A percentile compares a stretch with the other conserved stretches of the same genome.
phyloP scores from a whole-genome alignment of 441 rosid genomes.

The Corymbia citriodora region DNA sequence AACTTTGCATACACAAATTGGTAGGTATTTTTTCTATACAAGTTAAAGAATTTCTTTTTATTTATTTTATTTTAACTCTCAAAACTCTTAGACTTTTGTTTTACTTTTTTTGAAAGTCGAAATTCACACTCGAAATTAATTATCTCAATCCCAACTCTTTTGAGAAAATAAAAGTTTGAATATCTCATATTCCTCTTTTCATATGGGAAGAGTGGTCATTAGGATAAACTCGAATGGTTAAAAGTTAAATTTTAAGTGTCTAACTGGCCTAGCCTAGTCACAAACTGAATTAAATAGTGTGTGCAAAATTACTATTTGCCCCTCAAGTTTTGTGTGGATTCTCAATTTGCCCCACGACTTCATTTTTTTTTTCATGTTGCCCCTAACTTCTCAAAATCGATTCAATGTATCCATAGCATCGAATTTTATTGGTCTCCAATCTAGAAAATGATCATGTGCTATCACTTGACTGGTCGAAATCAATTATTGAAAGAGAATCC shows the following conservation, averaged over 20 bases:
- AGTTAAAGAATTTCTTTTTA: background rate
- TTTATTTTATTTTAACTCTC: too few relatives aligned
- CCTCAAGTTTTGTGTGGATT: background rate
- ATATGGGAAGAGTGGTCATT: too few relatives aligned
- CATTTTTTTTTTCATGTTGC: background rate
- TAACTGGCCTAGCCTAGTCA: background rate
- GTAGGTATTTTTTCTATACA: background rate
- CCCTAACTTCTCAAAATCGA: background rate
- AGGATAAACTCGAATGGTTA: too few relatives aligned
- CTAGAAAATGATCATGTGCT: background rate
- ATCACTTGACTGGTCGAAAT: background rate
- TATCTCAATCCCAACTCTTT: too few relatives aligned
- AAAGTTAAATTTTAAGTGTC: background rate
- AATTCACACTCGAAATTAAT: too few relatives aligned
- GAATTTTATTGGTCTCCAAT: background rate
- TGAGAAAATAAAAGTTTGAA: too few relatives aligned
- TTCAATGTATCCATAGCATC: background rate
- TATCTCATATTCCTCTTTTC: too few relatives aligned
- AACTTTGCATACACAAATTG: background rate
- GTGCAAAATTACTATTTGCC: background rate
- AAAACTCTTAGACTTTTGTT: too few relatives aligned
- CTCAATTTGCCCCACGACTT: background rate
- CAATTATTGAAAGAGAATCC: background rate
- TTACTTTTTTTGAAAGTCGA: too few relatives aligned
- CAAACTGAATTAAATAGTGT: background rate